phyloP scores from a whole-genome alignment of 2,329 filamentous ascomycete genomes.

The Lecanicillium sp. region DNA sequence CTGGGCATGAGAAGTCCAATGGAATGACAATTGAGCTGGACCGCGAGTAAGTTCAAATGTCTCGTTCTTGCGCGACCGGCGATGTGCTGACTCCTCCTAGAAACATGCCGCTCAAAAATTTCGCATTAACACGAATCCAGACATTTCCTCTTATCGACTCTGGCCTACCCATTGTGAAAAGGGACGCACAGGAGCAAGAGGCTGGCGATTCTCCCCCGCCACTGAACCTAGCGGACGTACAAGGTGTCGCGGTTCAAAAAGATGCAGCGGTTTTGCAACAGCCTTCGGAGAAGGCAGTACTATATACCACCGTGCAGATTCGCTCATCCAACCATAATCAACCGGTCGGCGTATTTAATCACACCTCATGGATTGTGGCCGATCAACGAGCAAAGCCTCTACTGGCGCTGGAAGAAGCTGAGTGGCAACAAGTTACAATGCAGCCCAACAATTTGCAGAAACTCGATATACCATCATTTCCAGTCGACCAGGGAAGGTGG shows the following conservation, averaged over 20 bases:
- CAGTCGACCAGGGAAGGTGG: constrained; percentile 23
- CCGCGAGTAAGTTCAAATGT: constrained; percentile 4
- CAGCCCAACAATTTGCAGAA: constrained; percentile 12
- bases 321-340: constrained; percentile 13
- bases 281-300: constrained; percentile 9
- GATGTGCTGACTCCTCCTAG: constrained; percentile 6
- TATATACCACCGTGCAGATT: constrained; percentile 15
- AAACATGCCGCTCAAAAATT: constrained; percentile 15
- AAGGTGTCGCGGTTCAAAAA: not conserved
- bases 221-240: constrained; percentile 1
- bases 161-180: not conserved
- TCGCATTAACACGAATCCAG: constrained; percentile 12
- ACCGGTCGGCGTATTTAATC: constrained; percentile 15
- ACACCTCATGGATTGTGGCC: constrained; percentile 13
- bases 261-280: not conserved
- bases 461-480: constrained; percentile 12
- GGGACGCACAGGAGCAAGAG: not conserved
- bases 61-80: no score
- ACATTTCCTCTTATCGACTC: constrained; percentile 10
- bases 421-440: constrained; percentile 9
- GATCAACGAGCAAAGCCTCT: constrained; percentile 9
- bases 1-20: not conserved
- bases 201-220: not conserved
- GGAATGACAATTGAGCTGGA: constrained; percentile 7
- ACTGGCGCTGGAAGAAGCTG: constrained; percentile 8